Base-by-base conservation (phyloP, 2,329 filamentous ascomycete species). In the Aspergillus pseudotamarii region DNA sequence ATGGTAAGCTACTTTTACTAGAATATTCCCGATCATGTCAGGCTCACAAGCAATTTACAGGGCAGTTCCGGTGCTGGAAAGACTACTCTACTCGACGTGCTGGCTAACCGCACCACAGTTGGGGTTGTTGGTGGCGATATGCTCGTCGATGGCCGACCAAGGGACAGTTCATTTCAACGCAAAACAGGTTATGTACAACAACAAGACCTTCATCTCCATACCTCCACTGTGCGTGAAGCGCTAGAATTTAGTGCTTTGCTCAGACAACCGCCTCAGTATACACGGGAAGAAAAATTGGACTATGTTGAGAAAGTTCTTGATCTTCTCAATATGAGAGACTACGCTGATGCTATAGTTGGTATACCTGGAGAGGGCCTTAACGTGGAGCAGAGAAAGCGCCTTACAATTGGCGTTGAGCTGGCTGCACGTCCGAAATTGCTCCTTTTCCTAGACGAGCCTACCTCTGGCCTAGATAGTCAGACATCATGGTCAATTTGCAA, bases 351-450 rank as follows among this genome's bases (percentile, higher is more conserved):
- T 10, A 85, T 96, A 46, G 91, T 97, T 58, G 93, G 93, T 81
- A 88, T 92, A 28, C 91, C 91, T 1, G 93, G 93, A 56, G 91
- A 94, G 80, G 93, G 83, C 73, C 77, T 85, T 46, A 85, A 85
- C 63, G 81, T 85, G 41, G 86, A 88, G 71, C 86, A 88, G 72
- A 81, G 86, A 16, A 88, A 88, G 72, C 89, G 91, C 68, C 84
- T 96, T 9, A 97, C 92, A 1, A 96, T 97, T 66, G 93, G 93
- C 76, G 93, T 97, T n/a, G 94, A 97, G 75, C 85, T 97, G 32
- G 93, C 92, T 38, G 93, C 93, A 2, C 96, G 94, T 80, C 94
- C 94, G 8, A 88, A 90, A n/a, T 84, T 96, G 57, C 83, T 96
- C 59, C 86, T 96, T 53, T 97, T 96, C 79, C 87, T 96, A 43